Evolutionary conservation across 2,329 filamentous ascomycete genomes (phyloP), one percentile per base, ranked within the genome.

Genomic region (Fusarium sp.): DNA sequence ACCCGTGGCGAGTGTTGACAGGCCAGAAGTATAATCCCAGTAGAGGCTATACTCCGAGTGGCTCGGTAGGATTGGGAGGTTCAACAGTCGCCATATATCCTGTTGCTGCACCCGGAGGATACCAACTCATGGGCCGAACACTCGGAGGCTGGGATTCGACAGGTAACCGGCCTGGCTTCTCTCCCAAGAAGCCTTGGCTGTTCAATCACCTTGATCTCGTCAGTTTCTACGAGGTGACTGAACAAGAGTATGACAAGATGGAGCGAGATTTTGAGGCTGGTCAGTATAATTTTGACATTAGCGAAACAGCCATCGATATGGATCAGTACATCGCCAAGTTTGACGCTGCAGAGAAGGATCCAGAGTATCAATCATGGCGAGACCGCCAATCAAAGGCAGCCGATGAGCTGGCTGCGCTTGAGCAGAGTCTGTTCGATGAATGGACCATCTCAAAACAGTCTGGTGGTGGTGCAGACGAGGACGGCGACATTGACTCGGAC

Each of bases 101-200:
- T 0, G 78, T 81, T 2, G 82, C 82, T 31, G 73, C 77, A 10
- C 83, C 83, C 0, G 84, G 84, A 8, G 84, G 84, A 1, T 85
- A 84, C 74, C 80, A 80, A 79, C 76, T 83, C 38, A 77, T 82
- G 10, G 83, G 79, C 18, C 59, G 76, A 57, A 78, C 78, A 1
- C 66, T 83, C 14, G 77, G 78, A 11, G 78, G 78, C 12, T 83
- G 81, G 78, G 82, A 84, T 65, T 77, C 78, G 5, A 80, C 79
- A 24, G 81, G 81, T 2, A 73, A 72, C 8, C 78, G 80, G 3
- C 76, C 79, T 2, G 78, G 81, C 7, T 82, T 82, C 51, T 72
- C 76, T 3, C 63, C 69, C 78, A 4, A 58, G 83, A 17, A 78
- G 33, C 57, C 57, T n/a, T 60, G 57, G 57, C n/a, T 60, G 3